phyloP scores from a whole-genome alignment of 2,329 filamentous ascomycete species.

The Colletotrichum melonis region DNA sequence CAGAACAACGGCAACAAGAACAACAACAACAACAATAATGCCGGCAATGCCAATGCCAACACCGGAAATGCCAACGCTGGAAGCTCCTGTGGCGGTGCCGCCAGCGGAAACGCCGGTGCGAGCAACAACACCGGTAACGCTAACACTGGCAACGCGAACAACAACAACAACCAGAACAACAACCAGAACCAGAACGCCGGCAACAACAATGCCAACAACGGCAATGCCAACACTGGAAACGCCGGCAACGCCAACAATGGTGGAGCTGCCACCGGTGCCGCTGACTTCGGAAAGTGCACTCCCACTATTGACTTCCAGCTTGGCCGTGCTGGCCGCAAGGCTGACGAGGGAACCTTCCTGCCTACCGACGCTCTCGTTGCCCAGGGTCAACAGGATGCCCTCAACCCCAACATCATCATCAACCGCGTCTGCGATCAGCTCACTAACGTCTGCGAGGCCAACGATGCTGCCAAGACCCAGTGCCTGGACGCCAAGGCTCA shows the following conservation, averaged over 20 bases:
- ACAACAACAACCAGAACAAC: background rate
- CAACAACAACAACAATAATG: constrained; percentile 13
- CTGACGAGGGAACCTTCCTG: constrained; percentile 68
- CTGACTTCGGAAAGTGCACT: constrained; percentile 61
- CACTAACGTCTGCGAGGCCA: constrained; percentile 69
- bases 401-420: constrained; percentile 74
- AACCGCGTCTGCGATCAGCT: constrained; percentile 72
- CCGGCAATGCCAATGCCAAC: constrained; percentile 40
- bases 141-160: constrained; percentile 24
- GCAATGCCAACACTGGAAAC: constrained; percentile 33
- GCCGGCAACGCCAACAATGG: constrained; percentile 41
- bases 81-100: constrained; percentile 22
- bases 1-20: constrained; percentile 39
- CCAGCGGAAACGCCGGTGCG: constrained; percentile 10
- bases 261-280: constrained; percentile 42
- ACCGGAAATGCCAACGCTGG: constrained; percentile 40
- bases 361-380: constrained; percentile 65
- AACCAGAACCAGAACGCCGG: constrained; percentile 25
- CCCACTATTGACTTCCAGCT: constrained; percentile 68
- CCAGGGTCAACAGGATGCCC: constrained; percentile 66
- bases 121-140: constrained; percentile 29
- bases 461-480: constrained; percentile 61
- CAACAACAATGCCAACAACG: background rate
- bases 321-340: constrained; percentile 61
- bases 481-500: constrained; percentile 61